Evolutionary conservation across 495 filamentous ascomycete genomes (phyloP).

Genomic region (Lasiosphaeria ovina): DNA sequence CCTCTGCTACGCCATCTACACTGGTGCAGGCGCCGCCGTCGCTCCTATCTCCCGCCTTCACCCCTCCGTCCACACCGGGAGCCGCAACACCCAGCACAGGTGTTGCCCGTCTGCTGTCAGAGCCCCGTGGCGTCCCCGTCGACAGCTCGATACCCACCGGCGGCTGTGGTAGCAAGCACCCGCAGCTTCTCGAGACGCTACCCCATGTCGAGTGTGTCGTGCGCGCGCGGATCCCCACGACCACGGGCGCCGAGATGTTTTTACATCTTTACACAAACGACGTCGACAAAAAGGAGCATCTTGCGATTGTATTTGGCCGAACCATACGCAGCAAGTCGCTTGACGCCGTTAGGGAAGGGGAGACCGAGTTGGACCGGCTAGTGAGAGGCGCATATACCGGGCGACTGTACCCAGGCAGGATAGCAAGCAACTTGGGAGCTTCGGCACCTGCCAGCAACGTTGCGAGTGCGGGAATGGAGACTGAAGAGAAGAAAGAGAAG

Average conservation of each 20-base stretch:
- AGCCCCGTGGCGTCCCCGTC: slow-evolving; percentile 52
- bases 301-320: slow-evolving; percentile 95
- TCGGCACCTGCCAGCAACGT: neutral
- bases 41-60: slow-evolving; percentile 74
- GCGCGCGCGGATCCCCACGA: slow-evolving; percentile 81
- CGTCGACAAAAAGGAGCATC: slow-evolving; percentile 90
- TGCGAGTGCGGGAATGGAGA: slow-evolving; percentile 9
- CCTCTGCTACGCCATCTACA: slow-evolving; percentile 16
- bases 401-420: slow-evolving; percentile 79
- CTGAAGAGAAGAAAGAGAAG: slow-evolving; percentile 8
- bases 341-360: slow-evolving; percentile 76
- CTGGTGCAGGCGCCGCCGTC: slow-evolving; percentile 35
- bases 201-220: slow-evolving; percentile 79
- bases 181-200: slow-evolving; percentile 64
- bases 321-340: slow-evolving; percentile 77
- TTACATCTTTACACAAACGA: slow-evolving; percentile 92
- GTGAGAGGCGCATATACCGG: slow-evolving; percentile 91
- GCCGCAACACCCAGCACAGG: slow-evolving; percentile 2
- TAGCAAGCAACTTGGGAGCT: slow-evolving; percentile 56
- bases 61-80: slow-evolving; percentile 55
- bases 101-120: slow-evolving; percentile 16
- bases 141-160: slow-evolving; percentile 51
- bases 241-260: slow-evolving; percentile 91
- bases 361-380: slow-evolving; percentile 95
- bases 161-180: slow-evolving; percentile 55